phyloP scores from a whole-genome alignment of 2,329 filamentous ascomycete species.

The Pleoardoris graminearum region DNA sequence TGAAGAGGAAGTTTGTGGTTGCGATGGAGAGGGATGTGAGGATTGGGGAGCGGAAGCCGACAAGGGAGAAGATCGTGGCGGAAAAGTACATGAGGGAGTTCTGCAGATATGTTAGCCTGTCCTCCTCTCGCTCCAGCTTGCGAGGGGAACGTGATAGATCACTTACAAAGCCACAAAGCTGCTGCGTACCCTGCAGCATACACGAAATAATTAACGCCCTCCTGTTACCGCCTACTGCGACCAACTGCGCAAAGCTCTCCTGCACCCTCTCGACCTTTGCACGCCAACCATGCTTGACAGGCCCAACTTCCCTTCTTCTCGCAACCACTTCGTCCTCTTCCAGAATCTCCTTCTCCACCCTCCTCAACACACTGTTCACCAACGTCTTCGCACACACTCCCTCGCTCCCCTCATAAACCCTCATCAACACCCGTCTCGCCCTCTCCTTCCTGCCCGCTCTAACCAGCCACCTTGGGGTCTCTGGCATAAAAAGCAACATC shows the following conservation, averaged over 20 bases:
- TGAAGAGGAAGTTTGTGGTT: slow-evolving; percentile 52
- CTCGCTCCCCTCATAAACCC: slow-evolving; percentile 59
- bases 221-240: slow-evolving; percentile 57
- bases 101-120: slow-evolving; percentile 20
- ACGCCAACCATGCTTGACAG: slow-evolving; percentile 32
- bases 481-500: slow-evolving; percentile 74
- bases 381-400: slow-evolving; percentile 46
- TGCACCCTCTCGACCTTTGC: slow-evolving; percentile 53
- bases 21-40: slow-evolving; percentile 51
- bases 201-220: slow-evolving; percentile 83
- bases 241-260: slow-evolving; percentile 58
- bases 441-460: slow-evolving; percentile 64
- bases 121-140: neutral
- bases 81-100: slow-evolving; percentile 55
- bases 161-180: slow-evolving; percentile 67
- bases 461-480: slow-evolving; percentile 87
- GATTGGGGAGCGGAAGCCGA: slow-evolving; percentile 52
- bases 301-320: slow-evolving; percentile 37
- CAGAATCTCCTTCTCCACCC: slow-evolving; percentile 74
- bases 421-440: slow-evolving; percentile 66
- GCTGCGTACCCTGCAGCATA: slow-evolving; percentile 82
- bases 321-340: slow-evolving; percentile 63
- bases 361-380: slow-evolving; percentile 64
- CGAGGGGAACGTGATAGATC: neutral
- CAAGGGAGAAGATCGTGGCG: slow-evolving; percentile 52